Evolutionary conservation across 495 filamentous ascomycete genomes (phyloP).

Genomic region (Penicillium cinerascens): DNA sequence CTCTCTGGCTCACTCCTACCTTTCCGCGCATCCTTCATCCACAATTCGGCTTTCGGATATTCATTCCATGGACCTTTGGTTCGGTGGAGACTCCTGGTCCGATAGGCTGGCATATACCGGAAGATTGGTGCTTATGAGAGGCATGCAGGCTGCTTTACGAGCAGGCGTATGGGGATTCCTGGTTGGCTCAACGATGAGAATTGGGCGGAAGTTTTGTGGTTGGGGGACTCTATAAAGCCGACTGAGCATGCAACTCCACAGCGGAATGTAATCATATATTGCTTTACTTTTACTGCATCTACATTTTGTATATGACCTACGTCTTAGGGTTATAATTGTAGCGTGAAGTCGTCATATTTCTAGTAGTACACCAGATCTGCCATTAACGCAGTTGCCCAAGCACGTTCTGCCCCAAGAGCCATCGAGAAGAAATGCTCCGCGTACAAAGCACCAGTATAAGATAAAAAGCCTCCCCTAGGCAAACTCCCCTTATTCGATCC

Average conservation of each 20-base stretch:
- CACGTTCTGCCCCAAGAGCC: background rate
- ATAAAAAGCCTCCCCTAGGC: background rate
- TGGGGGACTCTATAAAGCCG: slow-evolving; percentile 41
- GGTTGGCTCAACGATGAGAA: slow-evolving; percentile 40
- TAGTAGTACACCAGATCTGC: slow-evolving; percentile 5
- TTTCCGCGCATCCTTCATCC: slow-evolving; percentile 27
- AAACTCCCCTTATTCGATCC: background rate
- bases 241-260: background rate
- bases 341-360: slow-evolving; percentile 7
- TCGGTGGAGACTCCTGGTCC: slow-evolving; percentile 38
- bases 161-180: slow-evolving; percentile 44
- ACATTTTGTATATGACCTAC: background rate
- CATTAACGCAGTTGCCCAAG: background rate
- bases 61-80: slow-evolving; percentile 35
- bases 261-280: background rate
- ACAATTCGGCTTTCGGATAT: slow-evolving; percentile 27
- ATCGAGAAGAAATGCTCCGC: background rate
- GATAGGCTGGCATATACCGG: slow-evolving; percentile 39
- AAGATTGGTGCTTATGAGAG: slow-evolving; percentile 44
- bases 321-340: background rate
- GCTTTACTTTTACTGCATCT: background rate
- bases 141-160: slow-evolving; percentile 43
- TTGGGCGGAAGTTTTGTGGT: slow-evolving; percentile 43
- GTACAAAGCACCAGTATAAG: background rate
- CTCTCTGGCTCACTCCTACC: slow-evolving; percentile 41